phyloP scores from a whole-genome alignment of 2,329 filamentous ascomycete genomes.

The Gaeumannomyces sp. region DNA sequence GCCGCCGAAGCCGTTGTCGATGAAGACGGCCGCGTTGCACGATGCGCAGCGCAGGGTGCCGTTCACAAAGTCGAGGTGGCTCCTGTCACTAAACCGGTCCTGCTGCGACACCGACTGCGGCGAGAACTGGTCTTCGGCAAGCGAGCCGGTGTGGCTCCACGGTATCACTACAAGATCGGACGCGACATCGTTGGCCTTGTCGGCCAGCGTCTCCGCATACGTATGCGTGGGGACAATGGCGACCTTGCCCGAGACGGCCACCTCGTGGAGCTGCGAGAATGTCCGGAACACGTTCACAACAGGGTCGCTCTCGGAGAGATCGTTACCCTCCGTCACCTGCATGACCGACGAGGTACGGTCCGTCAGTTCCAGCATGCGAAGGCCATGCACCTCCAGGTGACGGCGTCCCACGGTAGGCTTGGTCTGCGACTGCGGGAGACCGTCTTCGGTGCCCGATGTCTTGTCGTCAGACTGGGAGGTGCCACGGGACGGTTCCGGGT shows the following conservation, averaged over 20 bases:
- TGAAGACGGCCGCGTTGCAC: constrained; percentile 70
- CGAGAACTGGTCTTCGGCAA: constrained; percentile 56
- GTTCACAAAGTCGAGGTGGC: constrained; percentile 70
- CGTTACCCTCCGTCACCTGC: constrained; percentile 79
- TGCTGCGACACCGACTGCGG: constrained; percentile 34
- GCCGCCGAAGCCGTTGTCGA: constrained; percentile 58
- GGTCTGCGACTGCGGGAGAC: constrained; percentile 14
- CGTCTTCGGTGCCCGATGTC: constrained; percentile 3
- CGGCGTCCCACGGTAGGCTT: constrained; percentile 27
- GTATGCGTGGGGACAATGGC: constrained; percentile 71
- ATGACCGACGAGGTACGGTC: constrained; percentile 94
- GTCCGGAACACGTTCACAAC: constrained; percentile 88
- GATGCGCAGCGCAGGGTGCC: constrained; percentile 55
- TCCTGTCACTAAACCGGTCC: constrained; percentile 54
- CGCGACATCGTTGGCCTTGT: constrained; percentile 61
- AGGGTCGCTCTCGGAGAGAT: constrained; percentile 64
- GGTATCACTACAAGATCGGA: constrained; percentile 77
- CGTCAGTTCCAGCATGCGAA: constrained; percentile 81
- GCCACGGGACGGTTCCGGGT: not conserved
- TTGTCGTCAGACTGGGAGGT: constrained; percentile 7
- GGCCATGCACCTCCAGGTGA: constrained; percentile 68
- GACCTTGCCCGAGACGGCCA: constrained; percentile 76
- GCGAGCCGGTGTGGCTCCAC: constrained; percentile 78
- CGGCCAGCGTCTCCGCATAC: constrained; percentile 71
- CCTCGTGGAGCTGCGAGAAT: constrained; percentile 76